These are phyloP conservation scores for Earliella scabrosa DNA, from an alignment of 1,284 basidiomycete species.

Conservation along the genomic window DNA sequence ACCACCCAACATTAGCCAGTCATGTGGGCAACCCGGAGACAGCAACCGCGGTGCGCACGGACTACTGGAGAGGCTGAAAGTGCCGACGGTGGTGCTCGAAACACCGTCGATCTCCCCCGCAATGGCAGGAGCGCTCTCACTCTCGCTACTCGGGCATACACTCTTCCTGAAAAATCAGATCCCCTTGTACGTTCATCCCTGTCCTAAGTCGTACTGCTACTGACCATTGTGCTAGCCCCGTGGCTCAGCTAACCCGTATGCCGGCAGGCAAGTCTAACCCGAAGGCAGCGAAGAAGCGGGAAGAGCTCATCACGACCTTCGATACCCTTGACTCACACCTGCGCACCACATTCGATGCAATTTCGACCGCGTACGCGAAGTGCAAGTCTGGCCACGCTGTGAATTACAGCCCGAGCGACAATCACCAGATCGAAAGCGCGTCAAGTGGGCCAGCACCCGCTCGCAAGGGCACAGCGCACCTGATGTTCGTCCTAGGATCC, in stretches of 20 bases:
- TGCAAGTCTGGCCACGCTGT: conserved; percentile 34
- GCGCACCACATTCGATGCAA: conserved; percentile 68
- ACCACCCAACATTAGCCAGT: too few relatives aligned
- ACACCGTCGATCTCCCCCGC: conserved; percentile 52
- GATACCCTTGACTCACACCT: conserved; percentile 76
- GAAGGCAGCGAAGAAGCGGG: conserved; percentile 57
- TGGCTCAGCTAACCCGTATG: conserved; percentile 61
- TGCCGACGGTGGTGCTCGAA: conserved; percentile 54
- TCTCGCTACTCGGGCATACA: conserved; percentile 64
- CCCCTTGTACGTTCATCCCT: conserved; percentile 61
- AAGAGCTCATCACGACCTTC: conserved; percentile 62
- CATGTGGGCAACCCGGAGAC: too few relatives aligned
- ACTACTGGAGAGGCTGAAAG: conserved; percentile 21
- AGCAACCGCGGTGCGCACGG: background rate
- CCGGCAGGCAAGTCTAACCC: conserved; percentile 42
- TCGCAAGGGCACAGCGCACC: conserved; percentile 42
- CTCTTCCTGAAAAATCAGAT: conserved; percentile 77
- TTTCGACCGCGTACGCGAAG: conserved; percentile 59
- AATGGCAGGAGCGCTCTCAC: conserved; percentile 64
- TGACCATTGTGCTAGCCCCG: conserved; percentile 48
- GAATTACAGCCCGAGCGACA: background rate
- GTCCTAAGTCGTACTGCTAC: background rate
- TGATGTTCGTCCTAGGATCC: conserved; percentile 68
- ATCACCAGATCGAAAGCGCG: background rate
- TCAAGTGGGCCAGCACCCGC: background rate